These are phyloP conservation scores for Rhizopogon vulgaris DNA, from an alignment of 768 basidiomycete species.

Conservation along the genomic window DNA sequence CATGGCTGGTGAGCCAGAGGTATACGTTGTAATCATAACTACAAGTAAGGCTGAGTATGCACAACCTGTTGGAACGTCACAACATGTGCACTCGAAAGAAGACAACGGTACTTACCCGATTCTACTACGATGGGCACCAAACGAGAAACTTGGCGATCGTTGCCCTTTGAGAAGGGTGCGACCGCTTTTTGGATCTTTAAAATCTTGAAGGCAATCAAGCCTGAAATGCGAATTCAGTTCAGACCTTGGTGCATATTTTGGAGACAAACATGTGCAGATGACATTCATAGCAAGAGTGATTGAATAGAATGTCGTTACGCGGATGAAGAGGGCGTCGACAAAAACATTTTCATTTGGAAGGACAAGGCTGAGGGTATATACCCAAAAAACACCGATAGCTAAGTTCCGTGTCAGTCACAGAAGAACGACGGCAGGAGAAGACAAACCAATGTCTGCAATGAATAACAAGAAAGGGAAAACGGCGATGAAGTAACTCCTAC, in stretches of 20 bases:
- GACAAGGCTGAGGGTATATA: slow-evolving; percentile 13
- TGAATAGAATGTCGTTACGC: slow-evolving; percentile 19
- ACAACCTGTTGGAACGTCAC: slow-evolving; percentile 5
- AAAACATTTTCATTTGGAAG: slow-evolving; percentile 16
- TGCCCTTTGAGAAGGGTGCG: slow-evolving; percentile 1
- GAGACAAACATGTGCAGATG: slow-evolving; percentile 20
- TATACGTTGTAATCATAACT: slow-evolving; percentile 13
- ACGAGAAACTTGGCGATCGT: slow-evolving; percentile 4
- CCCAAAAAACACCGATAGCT: slow-evolving; percentile 16
- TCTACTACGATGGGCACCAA: slow-evolving; percentile 14
- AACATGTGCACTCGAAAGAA: background rate
- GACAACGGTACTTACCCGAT: slow-evolving; percentile 9
- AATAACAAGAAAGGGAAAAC: slow-evolving; percentile 16
- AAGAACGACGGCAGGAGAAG: too few species aligned
- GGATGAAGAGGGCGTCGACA: slow-evolving; percentile 11
- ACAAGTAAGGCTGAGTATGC: slow-evolving; percentile 13
- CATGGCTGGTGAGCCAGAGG: slow-evolving; percentile 8
- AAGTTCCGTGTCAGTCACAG: background rate
- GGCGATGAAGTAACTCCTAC: slow-evolving; percentile 10
- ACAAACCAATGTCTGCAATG: slow-evolving; percentile 22
- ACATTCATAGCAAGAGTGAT: slow-evolving; percentile 19
- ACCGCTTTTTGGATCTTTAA: slow-evolving; percentile 16
- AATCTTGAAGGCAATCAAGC: slow-evolving; percentile 17
- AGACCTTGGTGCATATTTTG: background rate
- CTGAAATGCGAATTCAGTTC: slow-evolving; percentile 3